phyloP scores from a whole-genome alignment of 2,329 filamentous ascomycete genomes.

The Elsinoe australis region DNA sequence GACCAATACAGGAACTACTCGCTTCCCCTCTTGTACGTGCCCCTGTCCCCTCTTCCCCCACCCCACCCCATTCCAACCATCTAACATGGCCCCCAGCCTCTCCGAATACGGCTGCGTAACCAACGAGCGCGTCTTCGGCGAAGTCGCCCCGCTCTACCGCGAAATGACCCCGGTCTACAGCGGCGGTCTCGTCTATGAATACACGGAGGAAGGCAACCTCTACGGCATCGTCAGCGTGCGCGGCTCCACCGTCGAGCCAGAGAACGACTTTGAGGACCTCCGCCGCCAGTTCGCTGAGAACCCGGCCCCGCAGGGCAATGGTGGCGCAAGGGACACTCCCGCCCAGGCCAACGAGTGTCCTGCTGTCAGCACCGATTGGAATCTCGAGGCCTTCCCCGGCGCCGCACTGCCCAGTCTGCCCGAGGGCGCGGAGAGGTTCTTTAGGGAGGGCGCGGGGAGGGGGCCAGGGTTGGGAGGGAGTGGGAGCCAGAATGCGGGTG shows the following conservation, averaged over 20 bases:
- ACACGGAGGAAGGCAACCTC: slow-evolving; percentile 68
- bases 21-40: slow-evolving; percentile 63
- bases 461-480: slow-evolving; percentile 49
- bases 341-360: slow-evolving; percentile 50
- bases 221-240: slow-evolving; percentile 70
- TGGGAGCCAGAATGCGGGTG: slow-evolving; percentile 51
- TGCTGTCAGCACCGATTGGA: slow-evolving; percentile 46
- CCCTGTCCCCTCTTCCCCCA: slow-evolving; percentile 22
- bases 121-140: slow-evolving; percentile 72
- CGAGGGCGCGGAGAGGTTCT: slow-evolving; percentile 46
- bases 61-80: slow-evolving; percentile 18
- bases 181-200: slow-evolving; percentile 93
- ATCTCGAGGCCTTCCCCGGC: slow-evolving; percentile 43
- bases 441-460: slow-evolving; percentile 51
- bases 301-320: slow-evolving; percentile 47
- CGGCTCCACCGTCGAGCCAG: slow-evolving; percentile 46
- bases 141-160: slow-evolving; percentile 72
- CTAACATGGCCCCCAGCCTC: slow-evolving; percentile 44
- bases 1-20: slow-evolving; percentile 80
- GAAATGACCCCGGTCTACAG: slow-evolving; percentile 90
- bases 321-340: slow-evolving; percentile 48
- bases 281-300: slow-evolving; percentile 45
- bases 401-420: slow-evolving; percentile 50
- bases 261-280: slow-evolving; percentile 58
- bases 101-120: slow-evolving; percentile 90